These are phyloP conservation scores for Zea mays DNA, from an alignment of 176 grass and related monocot genomes.

Conservation along the genomic window Zm-B73-REFERENCE-NAM-5.0 NC_050099.1:245558001-245558500, in stretches of 20 bases:
- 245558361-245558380: constrained; percentile 28
- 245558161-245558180: constrained; percentile 30
- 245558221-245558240: constrained; percentile 30
- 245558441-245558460: constrained; percentile 40
- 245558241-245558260: constrained; percentile 36
- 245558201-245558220: constrained; percentile 20
- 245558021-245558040: constrained; percentile 15
- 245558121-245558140: constrained; percentile 1
- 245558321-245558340: constrained; percentile 46
- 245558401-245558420: neutral
- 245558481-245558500: constrained; percentile 19
- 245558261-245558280: constrained; percentile 49
- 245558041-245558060: constrained; percentile 17
- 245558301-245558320: constrained; percentile 30
- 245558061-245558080: neutral
- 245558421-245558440: constrained; percentile 28
- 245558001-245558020: neutral
- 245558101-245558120: constrained; percentile 9
- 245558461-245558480: constrained; percentile 31
- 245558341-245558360: constrained; percentile 39
- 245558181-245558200: constrained; percentile 36
- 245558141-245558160: constrained; percentile 33
- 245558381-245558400: constrained; percentile 42
- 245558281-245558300: neutral
- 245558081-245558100: neutral